Conservation (phyloP, 2,329 filamentous ascomycete genomes). For the Ophiostoma pallidulum region DNA sequence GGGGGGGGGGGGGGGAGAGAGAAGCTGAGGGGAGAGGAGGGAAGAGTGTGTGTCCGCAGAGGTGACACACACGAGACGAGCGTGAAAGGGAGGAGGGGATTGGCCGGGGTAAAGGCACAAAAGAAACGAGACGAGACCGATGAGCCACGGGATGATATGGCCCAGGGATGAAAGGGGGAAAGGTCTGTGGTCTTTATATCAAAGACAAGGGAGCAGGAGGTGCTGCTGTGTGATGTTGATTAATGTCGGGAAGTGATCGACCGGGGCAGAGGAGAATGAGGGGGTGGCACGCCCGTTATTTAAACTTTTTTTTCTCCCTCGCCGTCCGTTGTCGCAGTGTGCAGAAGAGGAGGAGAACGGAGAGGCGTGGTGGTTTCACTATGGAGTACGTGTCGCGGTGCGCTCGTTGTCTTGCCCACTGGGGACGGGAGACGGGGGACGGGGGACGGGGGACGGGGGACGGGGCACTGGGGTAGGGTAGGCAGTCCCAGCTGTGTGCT, state of each 20-base stretch:
- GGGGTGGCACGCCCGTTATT: conserved; percentile 12
- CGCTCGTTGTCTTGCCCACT: too few species aligned
- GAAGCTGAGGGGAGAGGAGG: background rate
- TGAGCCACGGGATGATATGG: background rate
- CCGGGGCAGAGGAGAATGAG: background rate
- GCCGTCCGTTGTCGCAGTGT: too few species aligned
- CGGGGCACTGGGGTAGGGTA: too few species aligned
- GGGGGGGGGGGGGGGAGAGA: background rate
- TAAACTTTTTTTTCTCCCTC: conserved; percentile 8
- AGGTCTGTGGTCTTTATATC: background rate
- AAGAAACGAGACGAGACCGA: background rate
- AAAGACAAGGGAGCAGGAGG: background rate
- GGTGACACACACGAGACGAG: background rate
- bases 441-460: too few species aligned
- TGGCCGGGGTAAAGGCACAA: background rate
- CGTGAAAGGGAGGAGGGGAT: too few species aligned
- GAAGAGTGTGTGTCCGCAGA: too few species aligned
- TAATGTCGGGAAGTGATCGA: background rate
- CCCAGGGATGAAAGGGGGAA: background rate
- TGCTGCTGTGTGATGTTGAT: background rate
- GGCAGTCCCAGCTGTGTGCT: too few species aligned
- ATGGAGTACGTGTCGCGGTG: too few species aligned
- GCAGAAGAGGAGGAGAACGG: background rate
- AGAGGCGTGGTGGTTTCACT: background rate
- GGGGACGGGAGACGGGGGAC: too few species aligned